Base-by-base conservation (phyloP, 2,329 filamentous ascomycete species). In the Aspergillus thermomutatus region DNA sequence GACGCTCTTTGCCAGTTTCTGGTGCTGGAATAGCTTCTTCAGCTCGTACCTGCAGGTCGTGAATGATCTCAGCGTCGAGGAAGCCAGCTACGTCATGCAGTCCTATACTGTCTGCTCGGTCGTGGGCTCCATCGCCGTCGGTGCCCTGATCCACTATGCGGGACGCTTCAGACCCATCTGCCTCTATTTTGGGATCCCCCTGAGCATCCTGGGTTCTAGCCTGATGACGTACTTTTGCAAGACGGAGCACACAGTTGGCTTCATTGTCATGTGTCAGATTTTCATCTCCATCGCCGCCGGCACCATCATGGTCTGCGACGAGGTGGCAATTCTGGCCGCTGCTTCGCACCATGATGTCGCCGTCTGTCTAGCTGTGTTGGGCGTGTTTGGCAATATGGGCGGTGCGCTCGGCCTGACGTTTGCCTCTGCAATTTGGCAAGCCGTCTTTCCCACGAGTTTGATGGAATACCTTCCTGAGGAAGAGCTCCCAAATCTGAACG, bases 241-340 rank as follows among this genome's bases (percentile, higher is more conserved):
- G 46, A 75, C 79, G 1, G 70, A 75, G 43, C 68, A 70, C 28
- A 69, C 71, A 40, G 71, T 83, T 28, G 79, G 79, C 10, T 81
- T 79, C 60, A 70, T 84, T n/a, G 65, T 82, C 69, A 79, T 83
- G 77, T 80, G 77, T 56, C 80, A 84, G 62, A 76, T 84, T 54
- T 78, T 84, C 65, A 78, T 84, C 53, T 78, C 81, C 1, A 75
- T 83, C 37, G 77, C 77, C 1, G 80, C 80, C 3, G 82, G 81
- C 19, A 77, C 76, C 3, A 69, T 83, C 2, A 75, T 80, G 48
- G 79, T 84, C 50, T 76, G 75, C 54, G 75, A 80, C 49, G 77
- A 85, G 65, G 78, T 85, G 66, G 80, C 80, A 5, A 75, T 77
- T 52, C 80, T 83, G 75, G 77, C 80, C 0, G 79, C 77, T 2